phyloP scores from a whole-genome alignment of 495 filamentous ascomycete species.

The Achaetomiella virescens region DNA sequence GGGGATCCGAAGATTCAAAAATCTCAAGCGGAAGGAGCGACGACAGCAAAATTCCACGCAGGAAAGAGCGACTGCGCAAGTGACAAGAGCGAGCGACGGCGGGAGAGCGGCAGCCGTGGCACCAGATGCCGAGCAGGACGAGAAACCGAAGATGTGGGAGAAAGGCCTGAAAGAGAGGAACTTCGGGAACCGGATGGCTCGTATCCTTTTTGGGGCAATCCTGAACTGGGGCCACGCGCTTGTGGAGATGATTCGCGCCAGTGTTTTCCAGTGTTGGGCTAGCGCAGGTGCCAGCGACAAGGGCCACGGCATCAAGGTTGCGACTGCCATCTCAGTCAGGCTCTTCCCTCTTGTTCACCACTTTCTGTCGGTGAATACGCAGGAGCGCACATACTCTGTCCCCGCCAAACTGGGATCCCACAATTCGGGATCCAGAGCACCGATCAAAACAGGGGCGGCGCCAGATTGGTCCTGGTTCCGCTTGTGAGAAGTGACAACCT shows the following conservation, averaged over 20 bases:
- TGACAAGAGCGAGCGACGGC: neutral
- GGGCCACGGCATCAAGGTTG: neutral
- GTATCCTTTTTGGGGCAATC: constrained; percentile 11
- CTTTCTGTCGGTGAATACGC: too few relatives aligned
- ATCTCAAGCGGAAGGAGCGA: neutral
- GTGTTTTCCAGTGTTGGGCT: neutral
- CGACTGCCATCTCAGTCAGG: neutral
- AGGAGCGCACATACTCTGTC: too few relatives aligned
- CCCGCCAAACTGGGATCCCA: neutral
- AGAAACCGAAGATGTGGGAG: neutral
- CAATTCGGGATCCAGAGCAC: neutral
- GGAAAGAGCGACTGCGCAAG: neutral
- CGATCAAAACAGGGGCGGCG: neutral
- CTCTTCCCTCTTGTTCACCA: neutral
- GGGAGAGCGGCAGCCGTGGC: neutral
- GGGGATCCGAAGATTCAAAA: neutral
- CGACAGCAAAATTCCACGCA: neutral
- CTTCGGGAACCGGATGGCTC: constrained; percentile 4
- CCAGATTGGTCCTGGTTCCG: neutral
- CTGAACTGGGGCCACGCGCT: constrained; percentile 9
- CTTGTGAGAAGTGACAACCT: too few relatives aligned
- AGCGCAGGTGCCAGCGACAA: constrained; percentile 1
- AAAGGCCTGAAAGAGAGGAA: constrained; percentile 1
- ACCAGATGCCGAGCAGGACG: neutral
- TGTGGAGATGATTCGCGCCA: constrained; percentile 21